Percentiles rank a stretch among this genome's conserved stretches.
These are phyloP conservation scores for Nicotiana undulata DNA, from an alignment of 257 asterid genomes.

Conservation along the genomic window DNA sequence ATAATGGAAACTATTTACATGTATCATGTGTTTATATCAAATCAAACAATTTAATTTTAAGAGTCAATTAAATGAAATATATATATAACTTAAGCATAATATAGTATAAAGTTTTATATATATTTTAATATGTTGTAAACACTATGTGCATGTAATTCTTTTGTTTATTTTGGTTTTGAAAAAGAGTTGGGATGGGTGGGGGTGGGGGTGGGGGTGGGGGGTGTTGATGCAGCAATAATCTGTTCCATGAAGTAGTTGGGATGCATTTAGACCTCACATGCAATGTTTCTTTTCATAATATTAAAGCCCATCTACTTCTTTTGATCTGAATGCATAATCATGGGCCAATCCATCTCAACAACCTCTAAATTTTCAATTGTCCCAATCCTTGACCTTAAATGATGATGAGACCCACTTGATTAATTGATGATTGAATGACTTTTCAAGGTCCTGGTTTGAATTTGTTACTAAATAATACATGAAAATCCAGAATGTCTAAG, in stretches of 20 bases:
- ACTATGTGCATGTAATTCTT: too few species aligned
- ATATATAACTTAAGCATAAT: too few species aligned
- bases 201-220: neutral
- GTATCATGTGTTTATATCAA: too few species aligned
- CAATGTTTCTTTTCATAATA: neutral
- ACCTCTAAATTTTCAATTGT: neutral
- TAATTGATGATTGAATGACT: neutral
- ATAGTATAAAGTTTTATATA: too few species aligned
- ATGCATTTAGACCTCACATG: constrained; percentile 5
- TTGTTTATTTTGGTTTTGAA: too few species aligned
- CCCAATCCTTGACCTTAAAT: neutral
- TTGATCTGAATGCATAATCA: neutral
- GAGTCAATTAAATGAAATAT: too few species aligned
- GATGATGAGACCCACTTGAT: neutral
- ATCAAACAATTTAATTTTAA: too few species aligned
- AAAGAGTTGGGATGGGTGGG: neutral
- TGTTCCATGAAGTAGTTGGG: constrained; percentile 2
- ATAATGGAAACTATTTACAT: too few species aligned
- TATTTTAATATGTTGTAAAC: too few species aligned
- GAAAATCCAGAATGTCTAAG: neutral
- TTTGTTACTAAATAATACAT: neutral
- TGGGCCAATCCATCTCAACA: neutral
- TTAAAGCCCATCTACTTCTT: neutral
- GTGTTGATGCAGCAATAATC: constrained; percentile 8
- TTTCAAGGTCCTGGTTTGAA: neutral